Evolutionary conservation across 331 rosid genomes (phyloP).

Genomic region (Pyracantha coccinea): DNA sequence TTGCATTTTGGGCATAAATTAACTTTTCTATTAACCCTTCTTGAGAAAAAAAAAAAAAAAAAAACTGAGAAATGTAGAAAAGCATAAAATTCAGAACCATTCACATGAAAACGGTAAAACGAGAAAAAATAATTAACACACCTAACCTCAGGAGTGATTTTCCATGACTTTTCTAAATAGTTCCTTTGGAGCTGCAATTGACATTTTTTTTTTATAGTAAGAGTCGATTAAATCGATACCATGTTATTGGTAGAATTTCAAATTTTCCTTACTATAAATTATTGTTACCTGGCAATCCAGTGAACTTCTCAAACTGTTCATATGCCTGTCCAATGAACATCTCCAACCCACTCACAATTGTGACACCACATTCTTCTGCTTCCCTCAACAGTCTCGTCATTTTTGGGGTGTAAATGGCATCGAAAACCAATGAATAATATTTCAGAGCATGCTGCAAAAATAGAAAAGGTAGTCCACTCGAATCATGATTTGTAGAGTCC

Average conservation of each 20-base stretch:
- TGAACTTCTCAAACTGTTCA: conserved; percentile 70
- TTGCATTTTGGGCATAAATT: not conserved
- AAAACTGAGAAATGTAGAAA: too few species aligned
- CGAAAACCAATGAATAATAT: conserved; percentile 74
- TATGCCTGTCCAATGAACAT: conserved; percentile 91
- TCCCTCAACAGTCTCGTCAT: conserved; percentile 78
- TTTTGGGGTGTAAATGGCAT: conserved; percentile 86
- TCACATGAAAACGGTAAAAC: not conserved
- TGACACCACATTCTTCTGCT: conserved; percentile 83
- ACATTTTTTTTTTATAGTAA: not conserved
- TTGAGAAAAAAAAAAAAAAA: too few species aligned
- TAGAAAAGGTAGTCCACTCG: not conserved
- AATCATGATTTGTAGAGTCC: too few species aligned
- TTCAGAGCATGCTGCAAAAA: conserved; percentile 65
- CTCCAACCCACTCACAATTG: conserved; percentile 62
- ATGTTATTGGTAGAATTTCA: conserved; percentile 3
- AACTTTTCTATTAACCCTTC: not conserved
- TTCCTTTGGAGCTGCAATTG: conserved; percentile 70
- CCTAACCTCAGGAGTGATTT: conserved; percentile 37
- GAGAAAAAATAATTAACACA: not conserved
- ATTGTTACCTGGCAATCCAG: conserved; percentile 78
- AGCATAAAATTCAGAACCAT: too few species aligned
- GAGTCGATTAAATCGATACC: not conserved
- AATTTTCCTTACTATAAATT: not conserved
- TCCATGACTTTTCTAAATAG: conserved; percentile 58